Percentiles rank a stretch among this genome's conserved stretches.
These are phyloP conservation scores for Alopecurus myosuroides DNA, from an alignment of 176 grass and related monocot genomes.

Conservation along the genomic window DNA sequence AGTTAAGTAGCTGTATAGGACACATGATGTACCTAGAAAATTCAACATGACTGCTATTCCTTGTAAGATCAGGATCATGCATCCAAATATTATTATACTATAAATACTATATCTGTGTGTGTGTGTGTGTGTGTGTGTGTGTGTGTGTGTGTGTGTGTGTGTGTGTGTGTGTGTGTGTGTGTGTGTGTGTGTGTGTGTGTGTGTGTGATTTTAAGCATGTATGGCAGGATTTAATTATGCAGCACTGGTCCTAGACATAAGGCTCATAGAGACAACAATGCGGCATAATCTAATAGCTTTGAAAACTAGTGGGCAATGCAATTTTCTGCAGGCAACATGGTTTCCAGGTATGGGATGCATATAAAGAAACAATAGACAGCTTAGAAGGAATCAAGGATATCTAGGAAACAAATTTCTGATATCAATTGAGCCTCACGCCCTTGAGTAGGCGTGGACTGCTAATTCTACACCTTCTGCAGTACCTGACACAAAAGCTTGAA, in stretches of 20 bases:
- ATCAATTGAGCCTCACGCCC: neutral
- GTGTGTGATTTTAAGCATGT: neutral
- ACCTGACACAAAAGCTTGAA: slow-evolving; percentile 99
- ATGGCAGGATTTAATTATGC: neutral
- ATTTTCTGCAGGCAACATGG: neutral
- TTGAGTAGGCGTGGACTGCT: neutral
- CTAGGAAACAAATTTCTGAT: neutral
- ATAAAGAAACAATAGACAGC: no score
- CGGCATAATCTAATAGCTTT: neutral
- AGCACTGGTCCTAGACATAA: neutral
- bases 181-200: no score
- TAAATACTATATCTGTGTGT: no score
- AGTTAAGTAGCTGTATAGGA: neutral
- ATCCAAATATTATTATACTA: no score
- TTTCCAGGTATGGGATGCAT: neutral
- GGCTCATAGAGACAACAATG: neutral
- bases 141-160: no score
- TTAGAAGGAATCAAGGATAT: neutral
- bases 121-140: no score
- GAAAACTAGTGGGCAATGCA: neutral
- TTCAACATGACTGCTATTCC: no score
- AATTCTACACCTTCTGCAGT: neutral
- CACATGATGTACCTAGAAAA: neutral
- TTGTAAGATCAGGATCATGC: no score
- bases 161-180: no score